Base-by-base conservation (phyloP, 2,329 filamentous ascomycete species). In the Pseudocercospora ulei region DNA sequence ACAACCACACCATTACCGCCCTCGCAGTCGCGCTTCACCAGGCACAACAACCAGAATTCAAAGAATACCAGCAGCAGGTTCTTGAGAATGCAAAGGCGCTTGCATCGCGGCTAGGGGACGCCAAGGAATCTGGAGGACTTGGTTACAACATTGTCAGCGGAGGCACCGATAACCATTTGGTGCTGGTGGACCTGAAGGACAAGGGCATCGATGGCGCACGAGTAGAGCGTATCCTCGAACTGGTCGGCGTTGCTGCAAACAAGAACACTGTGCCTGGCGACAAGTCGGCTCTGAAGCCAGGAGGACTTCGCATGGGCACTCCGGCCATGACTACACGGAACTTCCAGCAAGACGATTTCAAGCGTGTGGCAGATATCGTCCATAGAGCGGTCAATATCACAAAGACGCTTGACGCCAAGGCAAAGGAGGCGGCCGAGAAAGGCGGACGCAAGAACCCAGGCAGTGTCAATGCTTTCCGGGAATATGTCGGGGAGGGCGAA, bases 181-280 rank as follows among this genome's bases (percentile, higher is more conserved):
- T 98, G 7, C 74, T 98, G 11, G 71, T 90, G 33, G 90, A 98
- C 62, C 75, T 98, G 35, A 93, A 93, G 68, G 78, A 83, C 23
- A 82, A 90, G 60, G 72, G 73, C 41, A 78, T 98, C 45, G 90
- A 98, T 58, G 88, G 88, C 54, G 88, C 90, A 39, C 85, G 90
- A 64, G 82, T 96, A 26, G 90, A 98, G 75, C 80, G 84, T 41
- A 79, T 98, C 41, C 78, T 98, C 11, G 90, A 98, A 72, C 82
- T 92, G 63, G 90, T 95, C 66, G 93, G 93, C 71, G 92, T 96
- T 36, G 90, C 90, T n/a, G 82, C 83, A 60, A 98, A 98, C 73
- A 98, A 98, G 74, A 98, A 98, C 69, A 95, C 90, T 5, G 88
- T 95, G 0, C 90, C 90, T 1, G 90, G 88, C 27, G 90, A 98